Base-by-base conservation (phyloP, 2,329 filamentous ascomycete genomes). In the Coleophoma cylindrospora region DNA sequence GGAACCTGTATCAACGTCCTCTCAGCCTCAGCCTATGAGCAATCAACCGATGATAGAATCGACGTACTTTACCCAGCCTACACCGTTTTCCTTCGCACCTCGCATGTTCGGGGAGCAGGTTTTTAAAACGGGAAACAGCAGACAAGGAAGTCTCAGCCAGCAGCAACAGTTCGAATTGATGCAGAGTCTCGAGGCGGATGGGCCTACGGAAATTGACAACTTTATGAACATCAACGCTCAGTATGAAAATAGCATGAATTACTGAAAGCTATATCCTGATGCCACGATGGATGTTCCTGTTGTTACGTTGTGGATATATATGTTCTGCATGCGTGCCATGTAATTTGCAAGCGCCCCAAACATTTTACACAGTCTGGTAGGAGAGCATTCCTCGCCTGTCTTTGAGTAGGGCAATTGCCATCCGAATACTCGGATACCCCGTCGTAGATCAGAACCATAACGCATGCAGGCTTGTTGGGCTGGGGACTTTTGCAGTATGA, bases 121-220 rank as follows among this genome's bases (percentile, higher is more conserved):
- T 50, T 70, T 69, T 32, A 64, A 70, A 53, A 66, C 74, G 62
- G 61, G 70, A 55, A 66, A 64, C 78, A 79, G 63, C 41, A 79
- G 76, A 52, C 82, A 81, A 60, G 89, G 83, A 56, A 87, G 77
- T 52, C 72, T 95, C 33, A 91, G 84, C 52, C 86, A 91, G 55
- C 81, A 89, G 61, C 89, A 95, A 67, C 89, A 94, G 68, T 70
- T 85, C 55, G 88, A 95, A 70, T 73, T 95, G 36, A 90, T 95
- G 86, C 82, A 84, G 49, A 83, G 84, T 45, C 76, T 95, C 34
- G 87, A 94, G 66, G 87, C 74, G 58, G 80, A 86, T 56, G 83
- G 82, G 1, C 70, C 84, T 63, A 72, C 71, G 22, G 81, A 84
- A 46, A 84, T 86, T 58, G 76, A 84, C 55, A 74, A 74, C 13